A percentile compares a stretch with the other conserved stretches of the same genome.
These are phyloP conservation scores for Termitomyces sp. DNA, from an alignment of 768 basidiomycete genomes.

Conservation along the genomic window DNA sequence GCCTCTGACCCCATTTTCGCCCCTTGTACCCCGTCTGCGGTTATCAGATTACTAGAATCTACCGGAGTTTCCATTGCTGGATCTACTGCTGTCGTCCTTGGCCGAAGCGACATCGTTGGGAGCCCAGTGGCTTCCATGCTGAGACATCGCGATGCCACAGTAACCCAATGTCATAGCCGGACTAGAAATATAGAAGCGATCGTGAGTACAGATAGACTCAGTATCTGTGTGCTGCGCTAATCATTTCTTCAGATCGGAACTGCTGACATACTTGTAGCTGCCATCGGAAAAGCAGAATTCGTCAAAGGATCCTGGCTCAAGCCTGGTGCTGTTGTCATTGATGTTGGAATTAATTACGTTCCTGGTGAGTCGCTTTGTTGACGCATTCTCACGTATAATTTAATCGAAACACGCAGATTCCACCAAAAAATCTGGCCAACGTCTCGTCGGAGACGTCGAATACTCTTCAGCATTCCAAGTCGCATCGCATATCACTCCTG, in stretches of 20 bases:
- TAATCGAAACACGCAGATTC: conserved; percentile 45
- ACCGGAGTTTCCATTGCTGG: conserved; percentile 79
- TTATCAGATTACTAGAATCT: conserved; percentile 85
- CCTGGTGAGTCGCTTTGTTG: conserved; percentile 48
- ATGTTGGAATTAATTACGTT: conserved; percentile 97
- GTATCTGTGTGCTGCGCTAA: neutral
- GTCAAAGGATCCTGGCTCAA: conserved; percentile 95
- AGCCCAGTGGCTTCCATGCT: conserved; percentile 92
- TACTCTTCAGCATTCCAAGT: conserved; percentile 70
- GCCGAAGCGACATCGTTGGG: conserved; percentile 97
- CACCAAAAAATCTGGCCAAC: conserved; percentile 91
- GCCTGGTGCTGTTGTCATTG: conserved; percentile 91
- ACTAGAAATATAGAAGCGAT: conserved; percentile 79
- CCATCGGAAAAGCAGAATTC: conserved; percentile 91
- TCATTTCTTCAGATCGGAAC: conserved; percentile 56
- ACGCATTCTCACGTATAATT: neutral
- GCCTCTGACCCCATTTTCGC: conserved; percentile 86
- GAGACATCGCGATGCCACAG: conserved; percentile 87
- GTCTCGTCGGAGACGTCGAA: conserved; percentile 95
- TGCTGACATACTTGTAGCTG: conserved; percentile 93
- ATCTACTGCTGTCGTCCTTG: conserved; percentile 85
- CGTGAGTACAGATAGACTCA: conserved; percentile 47
- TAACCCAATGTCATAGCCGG: conserved; percentile 95
- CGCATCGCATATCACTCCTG: conserved; percentile 93
- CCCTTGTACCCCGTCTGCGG: conserved; percentile 94